Percentiles rank a stretch among this genome's conserved stretches.
phyloP scores from a whole-genome alignment of 805 yeast species.

The Candida tammaniensis region DNA sequence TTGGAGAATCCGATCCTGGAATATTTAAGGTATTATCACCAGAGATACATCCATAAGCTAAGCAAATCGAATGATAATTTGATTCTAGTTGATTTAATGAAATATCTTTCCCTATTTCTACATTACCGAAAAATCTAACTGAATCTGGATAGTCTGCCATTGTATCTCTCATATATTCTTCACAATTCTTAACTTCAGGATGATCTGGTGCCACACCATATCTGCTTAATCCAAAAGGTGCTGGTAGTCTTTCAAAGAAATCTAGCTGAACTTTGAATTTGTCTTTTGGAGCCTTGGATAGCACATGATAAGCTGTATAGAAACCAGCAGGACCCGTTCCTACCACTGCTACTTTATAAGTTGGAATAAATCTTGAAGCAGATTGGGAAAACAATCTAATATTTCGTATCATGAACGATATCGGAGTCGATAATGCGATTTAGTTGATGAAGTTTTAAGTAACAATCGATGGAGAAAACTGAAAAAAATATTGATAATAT shows the following conservation, averaged over 20 bases:
- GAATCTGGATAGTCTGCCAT: conserved; percentile 23
- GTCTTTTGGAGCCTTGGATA: conserved; percentile 43
- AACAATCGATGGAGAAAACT: no score
- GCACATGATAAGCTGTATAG: conserved; percentile 75
- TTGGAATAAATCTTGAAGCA: conserved; percentile 10
- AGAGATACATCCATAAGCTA: conserved; percentile 79
- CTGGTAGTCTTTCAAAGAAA: conserved; percentile 79
- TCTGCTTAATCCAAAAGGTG: conserved; percentile 88
- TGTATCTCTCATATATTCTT: conserved; percentile 64
- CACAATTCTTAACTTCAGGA: conserved; percentile 88
- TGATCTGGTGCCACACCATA: conserved; percentile 99
- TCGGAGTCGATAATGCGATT: no score
- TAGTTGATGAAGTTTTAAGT: no score
- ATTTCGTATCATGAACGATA: no score
- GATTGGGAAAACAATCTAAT: no score
- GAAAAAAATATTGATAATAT: no score
- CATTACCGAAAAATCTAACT: conserved; percentile 66
- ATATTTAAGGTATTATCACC: conserved; percentile 53
- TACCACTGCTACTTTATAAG: conserved; percentile 62
- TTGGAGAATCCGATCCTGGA: conserved; percentile 59
- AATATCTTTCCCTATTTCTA: conserved; percentile 62
- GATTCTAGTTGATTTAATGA: conserved; percentile 46
- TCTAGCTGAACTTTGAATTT: conserved; percentile 47
- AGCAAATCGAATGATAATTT: conserved; percentile 68
- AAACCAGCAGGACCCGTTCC: conserved; percentile 98